A percentile compares a stretch with the other conserved stretches of the same genome.
These are phyloP conservation scores for Calonectria pauciramosa DNA, from an alignment of 2,329 filamentous ascomycete genomes.

Conservation along the genomic window DNA sequence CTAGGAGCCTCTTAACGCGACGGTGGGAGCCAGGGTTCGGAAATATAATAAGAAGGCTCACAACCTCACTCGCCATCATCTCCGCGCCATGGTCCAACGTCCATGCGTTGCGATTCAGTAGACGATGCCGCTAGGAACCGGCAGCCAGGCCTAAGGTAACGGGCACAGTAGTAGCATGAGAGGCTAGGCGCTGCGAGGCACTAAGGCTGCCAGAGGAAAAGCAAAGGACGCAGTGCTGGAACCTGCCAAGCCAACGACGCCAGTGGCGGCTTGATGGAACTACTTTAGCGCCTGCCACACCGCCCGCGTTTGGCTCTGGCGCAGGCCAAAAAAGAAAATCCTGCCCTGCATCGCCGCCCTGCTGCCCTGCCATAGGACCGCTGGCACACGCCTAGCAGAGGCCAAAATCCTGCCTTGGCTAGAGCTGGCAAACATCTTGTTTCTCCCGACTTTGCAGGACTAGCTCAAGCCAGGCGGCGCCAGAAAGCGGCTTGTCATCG, in stretches of 20 bases:
- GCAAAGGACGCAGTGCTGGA: background rate
- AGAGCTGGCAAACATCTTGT: background rate
- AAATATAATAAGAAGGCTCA: background rate
- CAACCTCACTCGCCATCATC: background rate
- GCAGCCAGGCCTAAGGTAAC: constrained; percentile 3
- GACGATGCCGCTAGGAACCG: background rate
- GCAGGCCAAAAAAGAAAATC: constrained; percentile 40
- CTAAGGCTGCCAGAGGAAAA: background rate
- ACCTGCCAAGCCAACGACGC: background rate
- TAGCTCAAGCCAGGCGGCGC: background rate
- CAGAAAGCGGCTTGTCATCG: constrained; percentile 18
- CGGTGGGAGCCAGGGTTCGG: constrained; percentile 6
- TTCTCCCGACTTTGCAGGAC: constrained; percentile 1
- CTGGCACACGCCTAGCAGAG: constrained; percentile 23
- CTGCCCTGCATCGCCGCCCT: background rate
- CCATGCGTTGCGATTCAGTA: constrained; percentile 9
- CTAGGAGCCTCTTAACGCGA: background rate
- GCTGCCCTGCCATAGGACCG: background rate
- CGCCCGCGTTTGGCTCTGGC: constrained; percentile 44
- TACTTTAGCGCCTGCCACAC: constrained; percentile 41
- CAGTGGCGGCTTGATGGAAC: constrained; percentile 24
- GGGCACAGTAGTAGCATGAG: background rate
- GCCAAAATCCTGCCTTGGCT: background rate
- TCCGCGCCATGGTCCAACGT: background rate
- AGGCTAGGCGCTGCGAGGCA: background rate